phyloP scores from a whole-genome alignment of 2,329 filamentous ascomycete species.

The Neopestalotiopsis sp. region DNA sequence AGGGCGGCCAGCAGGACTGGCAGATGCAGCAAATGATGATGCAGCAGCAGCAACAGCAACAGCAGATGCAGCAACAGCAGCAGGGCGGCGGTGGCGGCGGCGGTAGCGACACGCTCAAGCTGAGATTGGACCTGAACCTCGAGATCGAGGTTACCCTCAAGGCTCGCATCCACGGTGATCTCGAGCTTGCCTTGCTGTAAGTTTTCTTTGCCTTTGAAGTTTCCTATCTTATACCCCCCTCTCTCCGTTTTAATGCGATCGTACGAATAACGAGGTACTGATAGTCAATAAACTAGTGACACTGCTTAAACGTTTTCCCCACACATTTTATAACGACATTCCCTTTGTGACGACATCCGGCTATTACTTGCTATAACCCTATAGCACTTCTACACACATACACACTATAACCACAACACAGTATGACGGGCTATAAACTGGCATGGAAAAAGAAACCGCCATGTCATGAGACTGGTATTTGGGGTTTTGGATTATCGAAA shows the following conservation, averaged over 20 bases:
- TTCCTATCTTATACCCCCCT: neutral
- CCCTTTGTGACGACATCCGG: conserved; percentile 1
- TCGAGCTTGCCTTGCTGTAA: conserved; percentile 74
- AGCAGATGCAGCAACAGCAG: conserved; percentile 14
- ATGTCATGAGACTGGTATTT: neutral
- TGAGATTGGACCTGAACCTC: conserved; percentile 80
- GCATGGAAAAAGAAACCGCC: neutral
- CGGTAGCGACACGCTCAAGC: conserved; percentile 68
- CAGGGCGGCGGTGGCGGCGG: conserved; percentile 38
- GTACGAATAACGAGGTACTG: neutral
- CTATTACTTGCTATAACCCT: neutral
- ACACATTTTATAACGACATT: neutral
- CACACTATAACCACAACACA: neutral
- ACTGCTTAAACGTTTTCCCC: neutral
- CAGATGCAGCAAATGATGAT: conserved; percentile 9
- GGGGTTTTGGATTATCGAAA: neutral
- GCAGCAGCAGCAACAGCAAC: conserved; percentile 15
- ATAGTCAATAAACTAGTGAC: conserved; percentile 8
- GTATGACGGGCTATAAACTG: neutral
- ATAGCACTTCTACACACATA: neutral
- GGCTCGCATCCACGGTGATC: conserved; percentile 83
- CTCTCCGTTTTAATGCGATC: neutral
- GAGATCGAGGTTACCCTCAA: conserved; percentile 87
- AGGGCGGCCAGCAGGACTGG: neutral
- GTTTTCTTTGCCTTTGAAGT: conserved; percentile 31